Base-by-base conservation (phyloP, 805 yeast species). In the Saccharomyces kudriavzevii region DNA sequence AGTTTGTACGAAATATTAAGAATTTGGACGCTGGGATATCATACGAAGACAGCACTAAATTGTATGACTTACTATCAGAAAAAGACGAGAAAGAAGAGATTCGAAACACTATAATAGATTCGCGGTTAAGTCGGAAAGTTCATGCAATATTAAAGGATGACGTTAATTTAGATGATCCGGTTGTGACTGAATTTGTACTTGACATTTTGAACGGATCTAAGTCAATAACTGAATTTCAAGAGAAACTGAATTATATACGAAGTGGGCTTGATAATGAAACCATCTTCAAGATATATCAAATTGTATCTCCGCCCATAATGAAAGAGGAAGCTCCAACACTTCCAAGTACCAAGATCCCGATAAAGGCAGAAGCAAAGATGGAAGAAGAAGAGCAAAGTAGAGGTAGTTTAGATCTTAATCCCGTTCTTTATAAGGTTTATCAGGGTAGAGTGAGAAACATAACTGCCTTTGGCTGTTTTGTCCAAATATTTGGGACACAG, bases 381-480 rank as follows among this genome's bases (percentile, higher is more conserved):
- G 11, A 25, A 27, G 60, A 25, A 20, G 45, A 40, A 17, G 4
- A 17, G 55, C 13, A 26, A 30, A 13, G 49, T 28, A n/a, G 55
- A 58, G 17, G 13, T 9, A 46, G 48, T 35, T 56, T 64, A 45
- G 73, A 67, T 53, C 61, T 61, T 3, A 63, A 62, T 2, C 73
- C 81, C 0, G 58, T 65, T 4, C 54, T 74, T 1, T 82, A 80
- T 17, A 67, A 74, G 25, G 70, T 87, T 0, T 83, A 85, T 60
- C 68, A 67, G 28, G 97, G 96, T 0, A 68, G 58, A 26, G 85
- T 92, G 2, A 75, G 74, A 48, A 80, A 79, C 47, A 60, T 87
- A 1, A 81, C 82, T 46, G 67, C 78, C 1, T 91, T 82, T 69
- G 97, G 98, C 0, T 95, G 89, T 0, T 92, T 91, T 64, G 78